Conservation (phyloP, 73 alveolate genomes). For the Tetrahymena malaccensis region DNA sequence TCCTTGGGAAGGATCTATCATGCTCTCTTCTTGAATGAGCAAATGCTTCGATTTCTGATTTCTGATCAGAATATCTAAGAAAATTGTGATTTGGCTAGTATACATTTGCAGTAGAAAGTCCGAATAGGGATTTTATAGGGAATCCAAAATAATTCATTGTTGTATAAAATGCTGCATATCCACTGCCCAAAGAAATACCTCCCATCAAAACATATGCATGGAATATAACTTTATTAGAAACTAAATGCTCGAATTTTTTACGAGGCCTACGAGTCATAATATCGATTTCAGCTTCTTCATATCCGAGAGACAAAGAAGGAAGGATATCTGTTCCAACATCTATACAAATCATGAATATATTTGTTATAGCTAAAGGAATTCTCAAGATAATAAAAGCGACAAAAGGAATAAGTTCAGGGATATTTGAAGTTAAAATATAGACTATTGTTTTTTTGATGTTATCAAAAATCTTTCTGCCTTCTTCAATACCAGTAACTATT, state of each 20-base stretch:
- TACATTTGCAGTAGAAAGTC: constrained; percentile 40
- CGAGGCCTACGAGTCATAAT: constrained; percentile 83
- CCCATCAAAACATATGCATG: constrained; percentile 70
- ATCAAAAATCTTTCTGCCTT: constrained; percentile 90
- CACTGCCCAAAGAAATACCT: constrained; percentile 51
- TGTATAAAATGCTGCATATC: constrained; percentile 55
- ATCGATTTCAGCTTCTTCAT: too few relatives aligned
- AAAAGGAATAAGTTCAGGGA: constrained; percentile 21
- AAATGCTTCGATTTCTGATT: background rate
- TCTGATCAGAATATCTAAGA: background rate
- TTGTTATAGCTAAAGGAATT: too few relatives aligned
- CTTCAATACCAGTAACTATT: constrained; percentile 75
- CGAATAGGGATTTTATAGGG: constrained; percentile 26
- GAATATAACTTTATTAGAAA: constrained; percentile 57
- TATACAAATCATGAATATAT: too few relatives aligned
- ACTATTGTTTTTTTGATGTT: constrained; percentile 54
- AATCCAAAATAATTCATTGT: constrained; percentile 83
- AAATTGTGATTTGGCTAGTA: constrained; percentile 34
- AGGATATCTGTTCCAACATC: too few relatives aligned
- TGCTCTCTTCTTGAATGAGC: background rate
- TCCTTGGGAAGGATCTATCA: background rate
- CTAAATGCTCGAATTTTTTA: constrained; percentile 75
- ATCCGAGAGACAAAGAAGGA: too few relatives aligned
- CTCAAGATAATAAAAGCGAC: constrained; percentile 2
- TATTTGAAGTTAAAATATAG: constrained; percentile 7